These are phyloP conservation scores for Epichloe brachyelytri DNA, from an alignment of 2,329 filamentous ascomycete species.

Conservation along the genomic window DNA sequence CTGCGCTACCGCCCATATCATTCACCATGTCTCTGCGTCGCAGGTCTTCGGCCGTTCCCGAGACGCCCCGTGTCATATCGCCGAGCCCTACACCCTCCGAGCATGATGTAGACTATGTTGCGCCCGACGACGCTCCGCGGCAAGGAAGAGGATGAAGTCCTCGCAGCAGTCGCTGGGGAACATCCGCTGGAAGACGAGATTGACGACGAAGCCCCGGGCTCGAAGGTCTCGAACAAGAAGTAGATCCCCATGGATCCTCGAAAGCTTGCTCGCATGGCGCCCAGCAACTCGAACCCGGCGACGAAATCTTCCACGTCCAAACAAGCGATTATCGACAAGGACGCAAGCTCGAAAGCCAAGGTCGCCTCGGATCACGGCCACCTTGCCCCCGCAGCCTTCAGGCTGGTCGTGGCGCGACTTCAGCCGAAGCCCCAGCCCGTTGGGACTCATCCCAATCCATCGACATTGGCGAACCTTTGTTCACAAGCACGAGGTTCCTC, in stretches of 20 bases:
- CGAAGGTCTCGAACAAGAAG: conserved; percentile 57
- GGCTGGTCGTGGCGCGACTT: conserved; percentile 77
- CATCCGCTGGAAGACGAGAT: conserved; percentile 37
- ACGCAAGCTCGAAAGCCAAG: conserved; percentile 20
- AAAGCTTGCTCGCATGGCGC: conserved; percentile 39
- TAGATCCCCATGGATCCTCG: conserved; percentile 47
- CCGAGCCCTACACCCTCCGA: conserved; percentile 57
- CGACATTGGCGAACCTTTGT: conserved; percentile 82
- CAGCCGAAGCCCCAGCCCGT: conserved; percentile 80
- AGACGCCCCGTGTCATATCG: conserved; percentile 77
- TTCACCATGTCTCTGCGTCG: conserved; percentile 39
- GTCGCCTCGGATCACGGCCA: conserved; percentile 43
- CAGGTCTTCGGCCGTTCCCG: conserved; percentile 43
- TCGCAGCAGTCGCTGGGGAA: conserved; percentile 51
- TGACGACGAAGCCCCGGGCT: conserved; percentile 29
- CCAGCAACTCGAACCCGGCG: conserved; percentile 29
- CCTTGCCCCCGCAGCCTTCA: conserved; percentile 49
- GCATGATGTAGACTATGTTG: conserved; percentile 40
- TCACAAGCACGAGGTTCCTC: conserved; percentile 92
- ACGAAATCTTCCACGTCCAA: conserved; percentile 14
- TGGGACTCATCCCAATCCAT: conserved; percentile 92
- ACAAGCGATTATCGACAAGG: conserved; percentile 9
- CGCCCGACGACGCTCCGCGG: conserved; percentile 65
- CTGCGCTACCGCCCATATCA: conserved; percentile 48
- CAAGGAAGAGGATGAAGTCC: conserved; percentile 37